Evolutionary conservation across 306 rosid species (phyloP).

Genomic region (Vigna mungo): DNA sequence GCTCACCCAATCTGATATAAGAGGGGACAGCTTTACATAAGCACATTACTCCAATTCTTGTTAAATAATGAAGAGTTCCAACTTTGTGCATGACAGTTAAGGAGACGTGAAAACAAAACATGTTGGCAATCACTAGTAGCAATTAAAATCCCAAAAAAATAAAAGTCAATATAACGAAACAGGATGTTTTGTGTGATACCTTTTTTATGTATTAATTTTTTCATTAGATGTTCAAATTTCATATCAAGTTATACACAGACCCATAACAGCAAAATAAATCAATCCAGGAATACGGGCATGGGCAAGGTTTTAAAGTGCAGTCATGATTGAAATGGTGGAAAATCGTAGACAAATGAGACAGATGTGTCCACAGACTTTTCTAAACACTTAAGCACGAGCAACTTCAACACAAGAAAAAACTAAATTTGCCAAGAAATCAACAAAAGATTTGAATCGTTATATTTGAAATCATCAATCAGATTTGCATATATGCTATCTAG

Average conservation of each 20-base stretch:
- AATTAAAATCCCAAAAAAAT: conserved; percentile 5
- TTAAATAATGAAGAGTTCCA: background rate
- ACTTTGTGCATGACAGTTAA: no score
- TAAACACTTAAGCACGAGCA: background rate
- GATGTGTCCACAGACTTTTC: background rate
- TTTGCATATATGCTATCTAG: conserved; percentile 11
- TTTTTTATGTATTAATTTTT: background rate
- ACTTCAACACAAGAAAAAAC: background rate
- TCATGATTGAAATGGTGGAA: background rate
- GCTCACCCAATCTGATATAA: no score
- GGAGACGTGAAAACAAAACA: background rate
- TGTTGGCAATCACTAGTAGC: background rate
- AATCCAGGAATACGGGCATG: background rate
- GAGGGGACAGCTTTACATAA: no score
- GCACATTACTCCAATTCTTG: background rate
- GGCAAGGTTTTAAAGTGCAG: background rate
- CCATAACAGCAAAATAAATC: background rate
- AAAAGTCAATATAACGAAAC: conserved; percentile 9
- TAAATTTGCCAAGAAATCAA: background rate
- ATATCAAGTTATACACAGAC: background rate
- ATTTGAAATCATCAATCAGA: background rate
- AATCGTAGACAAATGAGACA: background rate
- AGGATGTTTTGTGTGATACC: background rate
- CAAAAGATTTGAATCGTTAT: conserved; percentile 5
- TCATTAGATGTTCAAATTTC: conserved; percentile 6